These are phyloP conservation scores for Fusarium sp. DNA, from an alignment of 2,329 filamentous ascomycete genomes.

Conservation along the genomic window DNA sequence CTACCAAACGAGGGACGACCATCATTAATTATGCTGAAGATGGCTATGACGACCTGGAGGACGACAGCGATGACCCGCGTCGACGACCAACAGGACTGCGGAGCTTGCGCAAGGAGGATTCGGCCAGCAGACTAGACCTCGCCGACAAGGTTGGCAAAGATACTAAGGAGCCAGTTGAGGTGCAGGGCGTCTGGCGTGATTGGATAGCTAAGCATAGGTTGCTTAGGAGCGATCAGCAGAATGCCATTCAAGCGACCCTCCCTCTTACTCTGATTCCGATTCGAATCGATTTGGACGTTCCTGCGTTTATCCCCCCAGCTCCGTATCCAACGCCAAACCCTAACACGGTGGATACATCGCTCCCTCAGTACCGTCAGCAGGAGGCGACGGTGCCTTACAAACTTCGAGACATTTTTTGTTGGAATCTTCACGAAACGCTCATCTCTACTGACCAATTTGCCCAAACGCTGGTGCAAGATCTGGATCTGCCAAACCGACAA, in stretches of 20 bases:
- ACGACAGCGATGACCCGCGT: conserved; percentile 79
- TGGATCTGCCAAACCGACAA: conserved; percentile 84
- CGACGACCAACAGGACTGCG: conserved; percentile 86
- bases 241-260: conserved; percentile 75
- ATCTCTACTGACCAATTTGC: conserved; percentile 97
- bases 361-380: conserved; percentile 81
- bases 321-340: conserved; percentile 73
- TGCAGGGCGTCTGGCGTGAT: conserved; percentile 92
- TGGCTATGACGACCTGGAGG: conserved; percentile 83
- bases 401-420: conserved; percentile 93
- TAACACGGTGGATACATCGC: conserved; percentile 72
- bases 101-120: conserved; percentile 82
- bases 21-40: conserved; percentile 99
- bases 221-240: conserved; percentile 68
- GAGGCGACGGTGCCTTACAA: conserved; percentile 87
- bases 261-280: conserved; percentile 94
- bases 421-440: conserved; percentile 95
- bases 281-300: conserved; percentile 93
- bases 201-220: conserved; percentile 85
- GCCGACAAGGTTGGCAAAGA: conserved; percentile 87
- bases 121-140: conserved; percentile 68
- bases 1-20: conserved; percentile 96
- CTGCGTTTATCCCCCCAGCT: conserved; percentile 75
- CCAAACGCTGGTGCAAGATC: conserved; percentile 87
- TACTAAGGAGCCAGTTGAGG: conserved; percentile 77